A percentile compares a stretch with the other conserved stretches of the same genome.
Conservation (phyloP, 2,329 filamentous ascomycete genomes). For the Malbranchea zuffiana region DNA sequence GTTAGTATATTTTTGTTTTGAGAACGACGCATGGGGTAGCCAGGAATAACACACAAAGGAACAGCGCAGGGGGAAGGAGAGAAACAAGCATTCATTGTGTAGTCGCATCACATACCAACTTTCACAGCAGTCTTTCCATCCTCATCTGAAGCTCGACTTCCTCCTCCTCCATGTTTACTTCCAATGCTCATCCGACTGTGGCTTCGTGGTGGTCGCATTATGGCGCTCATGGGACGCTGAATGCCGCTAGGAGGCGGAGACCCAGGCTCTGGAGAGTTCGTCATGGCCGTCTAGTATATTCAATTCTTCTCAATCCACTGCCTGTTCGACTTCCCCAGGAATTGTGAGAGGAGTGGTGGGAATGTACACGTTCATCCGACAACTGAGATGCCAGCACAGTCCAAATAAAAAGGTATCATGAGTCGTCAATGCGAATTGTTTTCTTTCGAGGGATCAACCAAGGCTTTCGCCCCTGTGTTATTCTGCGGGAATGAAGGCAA, state of each 20-base stretch:
- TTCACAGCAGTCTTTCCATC: conserved; percentile 84
- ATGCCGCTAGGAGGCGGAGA: conserved; percentile 45
- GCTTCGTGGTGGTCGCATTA: conserved; percentile 66
- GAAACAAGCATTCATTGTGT: background rate
- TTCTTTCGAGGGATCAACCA: too few relatives aligned
- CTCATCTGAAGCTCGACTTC: conserved; percentile 79
- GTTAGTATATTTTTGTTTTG: background rate
- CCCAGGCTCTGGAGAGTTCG: conserved; percentile 57
- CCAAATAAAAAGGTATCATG: too few relatives aligned
- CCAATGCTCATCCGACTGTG: conserved; percentile 73
- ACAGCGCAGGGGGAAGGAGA: background rate
- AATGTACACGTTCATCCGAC: too few relatives aligned
- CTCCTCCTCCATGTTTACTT: conserved; percentile 57
- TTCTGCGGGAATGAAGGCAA: too few relatives aligned
- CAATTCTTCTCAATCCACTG: background rate
- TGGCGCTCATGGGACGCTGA: conserved; percentile 67
- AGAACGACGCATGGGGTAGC: background rate
- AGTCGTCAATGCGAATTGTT: too few relatives aligned
- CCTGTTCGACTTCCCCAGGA: conserved; percentile 3
- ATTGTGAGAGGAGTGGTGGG: background rate
- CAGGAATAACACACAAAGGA: background rate
- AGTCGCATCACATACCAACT: conserved; percentile 64
- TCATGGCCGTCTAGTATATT: conserved; percentile 37
- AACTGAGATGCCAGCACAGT: too few relatives aligned
- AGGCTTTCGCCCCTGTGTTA: too few relatives aligned